Evolutionary conservation across 164 flowering plant genomes (phyloP), one percentile per base, ranked within the genome.

Genomic region (Euptelea pleiosperma): DNA sequence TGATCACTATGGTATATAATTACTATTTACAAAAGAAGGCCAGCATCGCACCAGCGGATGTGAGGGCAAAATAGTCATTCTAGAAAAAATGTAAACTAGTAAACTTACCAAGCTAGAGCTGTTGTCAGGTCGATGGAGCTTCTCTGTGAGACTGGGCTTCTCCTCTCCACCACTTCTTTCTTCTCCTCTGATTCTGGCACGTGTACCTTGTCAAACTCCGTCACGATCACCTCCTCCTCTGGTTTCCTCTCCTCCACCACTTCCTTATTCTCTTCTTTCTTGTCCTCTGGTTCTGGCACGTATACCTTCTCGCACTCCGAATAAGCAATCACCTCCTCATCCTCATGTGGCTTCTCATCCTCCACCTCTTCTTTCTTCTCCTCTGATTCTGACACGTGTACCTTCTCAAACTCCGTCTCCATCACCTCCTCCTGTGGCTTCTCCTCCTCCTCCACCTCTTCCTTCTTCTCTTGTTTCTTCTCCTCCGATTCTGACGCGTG

Each of bases 91-190:
- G n/a, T n/a, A n/a, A n/a, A n/a, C n/a, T n/a, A n/a, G n/a, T n/a
- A n/a, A n/a, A 75, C 91, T 79, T 84, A 91, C 98, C 50, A 89
- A 85, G 82, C 86, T 81, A 19, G 85, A 77, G 65, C 84, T 78
- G 76, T 86, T 83, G 54, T 58, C 56, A 0, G 89, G 76, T 51
- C 86, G 79, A 56, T 71, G 82, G 11, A 90, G 80, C 71, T 89
- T 89, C 66, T 82, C 81, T 16, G 74, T 33, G 15, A 80, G 65
- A 51, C 68, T 33, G 4, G 66, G 77, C 50, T 83, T 76, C 75
- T 79, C 68, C 73, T 79, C 78, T 30, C 72, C 28, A 9, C 40
- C 51, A 12, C 42, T 21, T 44, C 52, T 36, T 60, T 41, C 51
- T 62, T 34, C 51, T 52, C 24, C 50, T 60, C 3, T 1, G 34